Evolutionary conservation across 768 basidiomycete species (phyloP).

Genomic region (Tricholoma sp.): DNA sequence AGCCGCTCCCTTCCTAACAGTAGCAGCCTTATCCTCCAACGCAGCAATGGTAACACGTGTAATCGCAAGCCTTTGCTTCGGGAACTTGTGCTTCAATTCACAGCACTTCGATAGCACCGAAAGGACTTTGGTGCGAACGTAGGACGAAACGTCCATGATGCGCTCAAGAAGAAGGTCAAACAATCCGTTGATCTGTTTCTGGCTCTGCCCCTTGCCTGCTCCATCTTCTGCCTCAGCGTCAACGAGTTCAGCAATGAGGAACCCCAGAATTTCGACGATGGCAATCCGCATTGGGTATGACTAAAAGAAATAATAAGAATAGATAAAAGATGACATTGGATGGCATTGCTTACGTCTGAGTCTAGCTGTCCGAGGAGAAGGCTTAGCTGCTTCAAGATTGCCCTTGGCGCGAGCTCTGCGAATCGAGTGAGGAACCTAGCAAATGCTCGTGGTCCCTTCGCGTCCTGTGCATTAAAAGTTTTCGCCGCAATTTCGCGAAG

Average conservation of each 20-base stretch:
- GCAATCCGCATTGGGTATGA: constrained; percentile 96
- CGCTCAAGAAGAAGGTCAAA: constrained; percentile 85
- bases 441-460: constrained; percentile 83
- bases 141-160: constrained; percentile 83
- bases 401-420: constrained; percentile 72
- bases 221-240: constrained; percentile 38
- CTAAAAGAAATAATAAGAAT: constrained; percentile 31
- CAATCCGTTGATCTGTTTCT: constrained; percentile 75
- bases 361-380: constrained; percentile 83
- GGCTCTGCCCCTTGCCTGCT: constrained; percentile 29
- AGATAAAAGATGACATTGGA: not conserved
- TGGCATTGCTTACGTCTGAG: constrained; percentile 63
- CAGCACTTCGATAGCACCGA: constrained; percentile 71
- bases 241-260: constrained; percentile 79
- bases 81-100: constrained; percentile 74
- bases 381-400: constrained; percentile 86
- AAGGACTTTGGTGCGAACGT: constrained; percentile 88
- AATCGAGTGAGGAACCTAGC: constrained; percentile 79
- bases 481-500: constrained; percentile 82
- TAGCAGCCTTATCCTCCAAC: constrained; percentile 86
- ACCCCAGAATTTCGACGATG: constrained; percentile 84
- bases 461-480: constrained; percentile 75
- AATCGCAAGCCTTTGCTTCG: constrained; percentile 75
- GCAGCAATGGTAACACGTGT: constrained; percentile 73
- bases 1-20: constrained; percentile 82